phyloP scores from a whole-genome alignment of 345 rosid genomes.

The Geranium brycei region DNA sequence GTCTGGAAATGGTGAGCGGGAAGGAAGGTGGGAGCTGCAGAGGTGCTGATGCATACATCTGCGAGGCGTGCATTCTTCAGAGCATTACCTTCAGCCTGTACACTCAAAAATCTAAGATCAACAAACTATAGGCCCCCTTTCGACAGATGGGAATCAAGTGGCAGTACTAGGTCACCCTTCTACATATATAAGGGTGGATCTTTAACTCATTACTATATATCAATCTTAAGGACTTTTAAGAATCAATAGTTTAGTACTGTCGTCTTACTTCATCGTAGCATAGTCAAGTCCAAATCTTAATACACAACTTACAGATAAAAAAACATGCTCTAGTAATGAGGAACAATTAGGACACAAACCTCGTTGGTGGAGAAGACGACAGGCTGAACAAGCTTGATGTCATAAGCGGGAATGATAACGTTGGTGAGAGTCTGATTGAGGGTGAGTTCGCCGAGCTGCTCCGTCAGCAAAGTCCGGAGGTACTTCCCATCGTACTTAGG shows the following conservation, averaged over 20 bases:
- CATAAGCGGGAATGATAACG: constrained; percentile 2
- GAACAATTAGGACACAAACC: not conserved
- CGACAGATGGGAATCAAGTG: too few relatives aligned
- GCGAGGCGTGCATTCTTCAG: constrained; percentile 11
- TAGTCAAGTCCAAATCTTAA: too few relatives aligned
- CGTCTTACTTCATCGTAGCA: too few relatives aligned
- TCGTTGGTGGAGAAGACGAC: constrained; percentile 4
- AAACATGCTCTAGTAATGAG: too few relatives aligned
- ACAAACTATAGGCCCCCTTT: too few relatives aligned
- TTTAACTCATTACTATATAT: too few relatives aligned
- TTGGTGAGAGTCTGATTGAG: not conserved
- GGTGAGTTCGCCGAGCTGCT: not conserved
- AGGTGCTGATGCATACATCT: constrained; percentile 42
- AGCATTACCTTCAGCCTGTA: not conserved
- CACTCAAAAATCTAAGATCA: too few relatives aligned
- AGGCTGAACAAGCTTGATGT: constrained; percentile 3
- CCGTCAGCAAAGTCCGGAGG: not conserved
- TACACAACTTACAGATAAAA: too few relatives aligned
- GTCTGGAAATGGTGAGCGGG: constrained; percentile 36
- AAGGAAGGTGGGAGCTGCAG: constrained; percentile 49
- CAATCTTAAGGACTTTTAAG: too few relatives aligned
- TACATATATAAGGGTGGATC: too few relatives aligned
- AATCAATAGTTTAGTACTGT: too few relatives aligned
- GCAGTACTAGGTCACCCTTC: too few relatives aligned
- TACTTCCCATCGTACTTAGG: constrained; percentile 1